phyloP scores from a whole-genome alignment of 805 yeast genomes.

The Sugiyamaella mastotermitis region DNA sequence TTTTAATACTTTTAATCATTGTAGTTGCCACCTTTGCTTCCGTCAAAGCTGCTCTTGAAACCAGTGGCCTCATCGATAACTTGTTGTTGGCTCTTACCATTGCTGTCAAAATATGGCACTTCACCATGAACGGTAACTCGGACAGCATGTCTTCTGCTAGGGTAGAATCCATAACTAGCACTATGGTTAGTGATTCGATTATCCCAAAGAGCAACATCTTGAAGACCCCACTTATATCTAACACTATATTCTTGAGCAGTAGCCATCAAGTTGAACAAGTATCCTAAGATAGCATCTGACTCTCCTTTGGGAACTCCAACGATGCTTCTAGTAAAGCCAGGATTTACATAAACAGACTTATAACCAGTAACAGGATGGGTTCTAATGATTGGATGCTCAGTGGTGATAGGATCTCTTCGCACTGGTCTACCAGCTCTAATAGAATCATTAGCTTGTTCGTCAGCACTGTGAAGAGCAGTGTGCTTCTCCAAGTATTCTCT shows the following conservation, averaged over 20 bases:
- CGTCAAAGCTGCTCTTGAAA: slow-evolving; percentile 23
- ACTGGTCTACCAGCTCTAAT: slow-evolving; percentile 41
- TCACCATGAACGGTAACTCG: slow-evolving; percentile 72
- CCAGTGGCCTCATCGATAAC: slow-evolving; percentile 24
- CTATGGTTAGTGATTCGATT: slow-evolving; percentile 50
- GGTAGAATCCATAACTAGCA: slow-evolving; percentile 65
- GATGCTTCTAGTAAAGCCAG: slow-evolving; percentile 45
- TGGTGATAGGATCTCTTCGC: slow-evolving; percentile 35
- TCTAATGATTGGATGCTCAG: slow-evolving; percentile 50
- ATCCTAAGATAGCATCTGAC: slow-evolving; percentile 41
- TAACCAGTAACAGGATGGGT: slow-evolving; percentile 62
- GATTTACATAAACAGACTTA: slow-evolving; percentile 52
- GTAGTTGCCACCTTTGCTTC: slow-evolving; percentile 26
- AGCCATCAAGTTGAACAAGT: slow-evolving; percentile 42
- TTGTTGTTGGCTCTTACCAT: slow-evolving; percentile 24
- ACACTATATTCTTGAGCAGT: slow-evolving; percentile 47
- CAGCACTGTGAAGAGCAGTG: slow-evolving; percentile 40
- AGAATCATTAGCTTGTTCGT: slow-evolving; percentile 38
- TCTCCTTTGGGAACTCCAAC: slow-evolving; percentile 49
- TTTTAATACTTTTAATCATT: slow-evolving; percentile 29
- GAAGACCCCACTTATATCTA: slow-evolving; percentile 42
- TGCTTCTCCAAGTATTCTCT: slow-evolving; percentile 41
- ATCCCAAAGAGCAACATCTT: slow-evolving; percentile 56
- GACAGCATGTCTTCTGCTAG: slow-evolving; percentile 64
- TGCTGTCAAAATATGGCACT: slow-evolving; percentile 40